Evolutionary conservation across 805 yeast species (phyloP).

Genomic region (Vanderwaltozyma polyspora): DNA sequence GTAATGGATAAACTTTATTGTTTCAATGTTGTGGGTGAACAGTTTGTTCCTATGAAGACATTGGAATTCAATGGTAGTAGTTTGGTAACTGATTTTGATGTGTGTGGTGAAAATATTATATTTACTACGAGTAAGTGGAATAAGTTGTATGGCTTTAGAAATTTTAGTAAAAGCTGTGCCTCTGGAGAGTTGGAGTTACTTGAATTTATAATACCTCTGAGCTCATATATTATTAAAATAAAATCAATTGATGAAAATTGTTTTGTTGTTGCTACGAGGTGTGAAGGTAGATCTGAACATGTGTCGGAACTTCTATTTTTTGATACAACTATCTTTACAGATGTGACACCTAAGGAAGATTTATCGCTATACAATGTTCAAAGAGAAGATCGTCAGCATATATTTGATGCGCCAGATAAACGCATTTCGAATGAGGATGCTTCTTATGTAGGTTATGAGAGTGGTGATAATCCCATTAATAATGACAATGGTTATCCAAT

Average conservation of each 20-base stretch:
- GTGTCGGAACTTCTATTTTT: conserved; percentile 5
- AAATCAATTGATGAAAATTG: conserved; percentile 4
- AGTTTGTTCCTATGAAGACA: conserved; percentile 2
- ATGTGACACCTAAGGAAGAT: not conserved
- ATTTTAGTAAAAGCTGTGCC: conserved; percentile 2
- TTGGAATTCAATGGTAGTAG: conserved; percentile 6
- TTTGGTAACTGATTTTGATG: conserved; percentile 7
- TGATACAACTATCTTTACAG: not conserved
- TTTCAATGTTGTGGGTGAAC: not conserved
- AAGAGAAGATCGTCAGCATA: no score
- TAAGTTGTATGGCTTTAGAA: conserved; percentile 6
- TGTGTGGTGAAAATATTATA: conserved; percentile 9
- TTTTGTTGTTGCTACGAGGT: conserved; percentile 6
- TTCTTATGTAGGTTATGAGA: not conserved
- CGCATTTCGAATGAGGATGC: no score
- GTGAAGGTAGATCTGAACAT: conserved; percentile 5
- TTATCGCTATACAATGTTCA: not conserved
- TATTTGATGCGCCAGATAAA: no score
- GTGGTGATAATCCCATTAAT: not conserved
- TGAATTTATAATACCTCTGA: conserved; percentile 3
- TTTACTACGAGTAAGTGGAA: conserved; percentile 5
- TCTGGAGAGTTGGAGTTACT: not conserved
- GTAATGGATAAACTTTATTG: not conserved
- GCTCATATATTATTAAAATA: conserved; percentile 3
- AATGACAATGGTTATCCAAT: no score